A percentile compares a stretch with the other conserved stretches of the same genome.
Evolutionary conservation across 345 rosid genomes (phyloP).

Genomic region (Melastoma malabathricum): DNA sequence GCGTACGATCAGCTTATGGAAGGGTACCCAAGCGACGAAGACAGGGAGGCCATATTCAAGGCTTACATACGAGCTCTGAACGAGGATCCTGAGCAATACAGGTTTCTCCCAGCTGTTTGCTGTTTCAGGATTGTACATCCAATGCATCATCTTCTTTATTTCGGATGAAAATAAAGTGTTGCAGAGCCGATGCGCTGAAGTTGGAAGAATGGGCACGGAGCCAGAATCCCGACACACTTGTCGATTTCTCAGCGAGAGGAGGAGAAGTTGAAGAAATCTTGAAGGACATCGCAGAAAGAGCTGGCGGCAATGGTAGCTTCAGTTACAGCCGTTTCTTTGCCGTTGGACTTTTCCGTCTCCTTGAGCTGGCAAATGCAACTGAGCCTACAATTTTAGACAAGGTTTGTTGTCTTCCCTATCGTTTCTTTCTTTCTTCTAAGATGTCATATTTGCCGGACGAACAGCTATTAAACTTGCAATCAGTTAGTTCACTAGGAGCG

Average conservation of each 20-base stretch:
- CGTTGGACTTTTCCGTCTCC: conserved; percentile 91
- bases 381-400: conserved; percentile 79
- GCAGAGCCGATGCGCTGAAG: conserved; percentile 74
- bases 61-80: conserved; percentile 69
- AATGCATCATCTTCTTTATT: too few relatives aligned
- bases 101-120: conserved; percentile 33
- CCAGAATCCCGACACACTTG: conserved; percentile 53
- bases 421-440: too few relatives aligned
- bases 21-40: conserved; percentile 88
- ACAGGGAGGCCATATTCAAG: conserved; percentile 71
- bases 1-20: conserved; percentile 96
- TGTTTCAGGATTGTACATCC: too few relatives aligned
- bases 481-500: too few relatives aligned
- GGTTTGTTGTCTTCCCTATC: conserved; percentile 21
- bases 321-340: conserved; percentile 99
- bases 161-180: background rate
- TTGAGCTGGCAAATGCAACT: conserved; percentile 79
- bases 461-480: too few relatives aligned
- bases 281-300: conserved; percentile 77
- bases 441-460: too few relatives aligned
- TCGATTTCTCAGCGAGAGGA: conserved; percentile 60
- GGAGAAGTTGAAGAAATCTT: conserved; percentile 78
- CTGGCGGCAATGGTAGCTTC: conserved; percentile 54
- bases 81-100: conserved; percentile 85
- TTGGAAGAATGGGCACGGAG: conserved; percentile 86